Conservation (phyloP, 805 yeast genomes). For the Metahyphopichia silvanorum region DNA sequence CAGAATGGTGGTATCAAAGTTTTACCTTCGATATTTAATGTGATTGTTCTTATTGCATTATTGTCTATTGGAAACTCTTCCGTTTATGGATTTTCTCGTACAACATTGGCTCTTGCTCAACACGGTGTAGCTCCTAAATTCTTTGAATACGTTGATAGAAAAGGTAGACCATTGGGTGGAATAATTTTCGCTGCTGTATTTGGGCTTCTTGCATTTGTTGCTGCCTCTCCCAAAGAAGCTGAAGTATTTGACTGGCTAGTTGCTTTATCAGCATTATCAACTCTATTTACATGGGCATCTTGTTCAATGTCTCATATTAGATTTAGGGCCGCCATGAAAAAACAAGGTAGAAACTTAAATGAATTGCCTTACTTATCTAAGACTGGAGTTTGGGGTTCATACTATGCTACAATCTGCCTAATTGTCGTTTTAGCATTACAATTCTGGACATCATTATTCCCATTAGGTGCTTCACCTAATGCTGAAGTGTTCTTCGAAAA, state of each 20-base stretch:
- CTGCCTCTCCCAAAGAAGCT: constrained; percentile 35
- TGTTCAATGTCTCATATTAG: constrained; percentile 30
- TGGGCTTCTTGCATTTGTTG: constrained; percentile 38
- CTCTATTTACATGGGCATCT: constrained; percentile 34
- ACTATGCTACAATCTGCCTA: constrained; percentile 22
- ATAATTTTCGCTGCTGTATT: constrained; percentile 29
- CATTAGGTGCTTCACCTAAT: constrained; percentile 23
- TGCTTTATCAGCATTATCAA: constrained; percentile 32
- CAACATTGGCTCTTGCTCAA: constrained; percentile 36
- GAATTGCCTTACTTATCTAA: constrained; percentile 54
- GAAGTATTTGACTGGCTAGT: constrained; percentile 36
- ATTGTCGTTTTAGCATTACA: constrained; percentile 27
- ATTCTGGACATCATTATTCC: constrained; percentile 34
- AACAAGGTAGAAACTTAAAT: constrained; percentile 36
- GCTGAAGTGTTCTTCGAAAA: constrained; percentile 50
- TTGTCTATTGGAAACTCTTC: constrained; percentile 43
- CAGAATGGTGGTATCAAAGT: constrained; percentile 38
- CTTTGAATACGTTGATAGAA: constrained; percentile 34
- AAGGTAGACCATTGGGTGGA: constrained; percentile 40
- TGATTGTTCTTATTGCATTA: constrained; percentile 37
- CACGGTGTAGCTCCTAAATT: constrained; percentile 37
- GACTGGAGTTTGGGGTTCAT: constrained; percentile 41
- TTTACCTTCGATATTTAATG: constrained; percentile 42
- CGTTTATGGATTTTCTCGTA: constrained; percentile 42
- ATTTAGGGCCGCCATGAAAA: constrained; percentile 27